A percentile compares a stretch with the other conserved stretches of the same genome.
Evolutionary conservation across 1,284 basidiomycete genomes (phyloP).

Genomic region (Trichosporon sp.): DNA sequence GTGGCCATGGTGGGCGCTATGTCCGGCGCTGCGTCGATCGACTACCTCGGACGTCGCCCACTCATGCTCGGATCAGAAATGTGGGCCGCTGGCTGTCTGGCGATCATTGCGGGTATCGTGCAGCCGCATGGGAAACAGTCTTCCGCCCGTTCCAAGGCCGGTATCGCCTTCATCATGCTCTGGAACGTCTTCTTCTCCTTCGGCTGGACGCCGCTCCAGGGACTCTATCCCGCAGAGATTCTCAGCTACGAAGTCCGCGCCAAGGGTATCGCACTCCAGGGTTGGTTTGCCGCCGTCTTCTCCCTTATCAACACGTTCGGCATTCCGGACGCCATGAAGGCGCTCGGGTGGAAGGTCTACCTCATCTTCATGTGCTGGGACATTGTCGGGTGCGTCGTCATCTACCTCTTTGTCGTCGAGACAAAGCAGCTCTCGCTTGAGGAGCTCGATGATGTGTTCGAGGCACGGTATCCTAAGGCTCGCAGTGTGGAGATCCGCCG

Average conservation of each 20-base stretch:
- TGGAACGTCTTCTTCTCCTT: constrained; percentile 44
- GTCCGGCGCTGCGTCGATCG: constrained; percentile 25
- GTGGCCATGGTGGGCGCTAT: constrained; percentile 29
- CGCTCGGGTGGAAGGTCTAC: constrained; percentile 47
- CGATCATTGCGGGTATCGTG: constrained; percentile 29
- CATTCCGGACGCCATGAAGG: constrained; percentile 27
- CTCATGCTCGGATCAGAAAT: constrained; percentile 22
- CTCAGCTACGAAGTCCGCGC: constrained; percentile 55
- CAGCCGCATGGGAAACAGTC: constrained; percentile 18
- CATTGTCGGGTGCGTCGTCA: constrained; percentile 55
- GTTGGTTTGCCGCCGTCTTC: constrained; percentile 20
- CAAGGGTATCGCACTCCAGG: constrained; percentile 49
- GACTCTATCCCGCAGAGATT: constrained; percentile 56
- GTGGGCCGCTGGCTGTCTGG: constrained; percentile 8
- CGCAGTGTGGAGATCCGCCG: constrained; percentile 44
- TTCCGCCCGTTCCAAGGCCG: constrained; percentile 24
- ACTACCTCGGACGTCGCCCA: constrained; percentile 28
- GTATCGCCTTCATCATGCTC: constrained; percentile 28
- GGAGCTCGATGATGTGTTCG: constrained; percentile 56
- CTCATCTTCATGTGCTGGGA: constrained; percentile 55
- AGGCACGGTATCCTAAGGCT: constrained; percentile 29
- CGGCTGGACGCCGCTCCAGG: constrained; percentile 58
- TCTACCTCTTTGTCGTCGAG: constrained; percentile 55
- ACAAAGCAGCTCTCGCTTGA: constrained; percentile 54
- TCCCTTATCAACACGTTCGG: constrained; percentile 37